These are phyloP conservation scores for Neofusicoccum sp. DNA, from an alignment of 2,329 filamentous ascomycete species.

Conservation along the genomic window DNA sequence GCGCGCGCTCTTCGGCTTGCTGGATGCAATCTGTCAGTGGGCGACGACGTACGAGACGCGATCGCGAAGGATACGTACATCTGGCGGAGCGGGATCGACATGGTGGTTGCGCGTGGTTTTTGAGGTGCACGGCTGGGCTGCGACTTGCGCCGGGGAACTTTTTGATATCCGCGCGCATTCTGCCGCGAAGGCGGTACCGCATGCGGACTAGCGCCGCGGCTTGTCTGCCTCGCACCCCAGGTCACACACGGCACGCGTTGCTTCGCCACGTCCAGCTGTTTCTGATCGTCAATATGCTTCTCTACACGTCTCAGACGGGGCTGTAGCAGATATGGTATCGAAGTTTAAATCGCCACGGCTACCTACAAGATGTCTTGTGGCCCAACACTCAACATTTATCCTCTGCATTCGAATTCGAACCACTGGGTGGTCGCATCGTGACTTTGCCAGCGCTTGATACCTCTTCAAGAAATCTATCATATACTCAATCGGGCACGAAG, in stretches of 20 bases:
- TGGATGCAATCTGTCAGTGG: conserved; percentile 30
- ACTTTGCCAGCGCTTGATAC: neutral
- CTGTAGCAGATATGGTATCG: neutral
- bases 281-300: neutral
- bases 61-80: conserved; percentile 1
- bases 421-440: neutral
- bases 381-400: neutral
- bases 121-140: conserved; percentile 7
- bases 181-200: conserved; percentile 14
- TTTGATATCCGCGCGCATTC: conserved; percentile 17
- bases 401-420: neutral
- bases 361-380: neutral
- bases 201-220: neutral
- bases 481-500: neutral
- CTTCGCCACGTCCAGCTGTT: neutral
- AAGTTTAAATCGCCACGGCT: neutral
- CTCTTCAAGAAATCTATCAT: neutral
- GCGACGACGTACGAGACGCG: too few relatives aligned
- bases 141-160: conserved; percentile 16
- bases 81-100: conserved; percentile 19
- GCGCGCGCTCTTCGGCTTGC: conserved; percentile 78
- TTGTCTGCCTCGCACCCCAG: neutral
- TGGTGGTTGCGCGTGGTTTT: conserved; percentile 7
- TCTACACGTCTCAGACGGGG: neutral
- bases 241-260: neutral